Percentiles rank a stretch among this genome's conserved stretches.
These are phyloP conservation scores for Piper longum DNA, from an alignment of 164 flowering plant genomes.

Conservation along the genomic window DNA sequence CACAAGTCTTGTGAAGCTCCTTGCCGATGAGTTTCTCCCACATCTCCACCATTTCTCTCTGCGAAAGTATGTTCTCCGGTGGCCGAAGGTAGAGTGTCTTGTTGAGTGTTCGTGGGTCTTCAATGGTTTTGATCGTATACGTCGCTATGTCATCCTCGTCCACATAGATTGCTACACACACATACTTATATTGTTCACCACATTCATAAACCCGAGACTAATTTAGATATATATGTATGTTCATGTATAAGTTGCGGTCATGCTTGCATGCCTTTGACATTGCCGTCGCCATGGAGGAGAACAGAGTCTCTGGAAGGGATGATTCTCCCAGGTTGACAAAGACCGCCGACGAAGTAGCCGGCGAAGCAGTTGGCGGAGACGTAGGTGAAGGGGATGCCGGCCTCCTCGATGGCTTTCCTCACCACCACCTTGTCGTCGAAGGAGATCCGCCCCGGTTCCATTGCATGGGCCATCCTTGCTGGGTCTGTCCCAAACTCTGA, in stretches of 20 bases:
- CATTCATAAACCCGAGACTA: not conserved
- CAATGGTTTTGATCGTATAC: slow-evolving; percentile 48
- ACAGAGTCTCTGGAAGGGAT: slow-evolving; percentile 9
- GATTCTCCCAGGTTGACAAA: slow-evolving; percentile 6
- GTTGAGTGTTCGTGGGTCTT: slow-evolving; percentile 58
- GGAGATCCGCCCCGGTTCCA: slow-evolving; percentile 12
- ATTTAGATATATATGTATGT: not conserved
- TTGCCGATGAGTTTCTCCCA: slow-evolving; percentile 58
- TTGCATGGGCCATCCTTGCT: slow-evolving; percentile 12
- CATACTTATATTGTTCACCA: not conserved
- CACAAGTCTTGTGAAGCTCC: slow-evolving; percentile 21
- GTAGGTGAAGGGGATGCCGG: slow-evolving; percentile 15
- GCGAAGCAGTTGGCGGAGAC: slow-evolving; percentile 18
- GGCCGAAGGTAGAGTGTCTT: slow-evolving; percentile 56
- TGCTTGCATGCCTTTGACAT: slow-evolving; percentile 8
- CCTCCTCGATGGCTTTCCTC: slow-evolving; percentile 14
- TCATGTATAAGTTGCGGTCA: not conserved
- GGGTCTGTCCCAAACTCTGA: slow-evolving; percentile 17
- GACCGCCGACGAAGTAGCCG: slow-evolving; percentile 11
- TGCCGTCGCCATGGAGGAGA: slow-evolving; percentile 9
- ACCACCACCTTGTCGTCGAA: slow-evolving; percentile 17
- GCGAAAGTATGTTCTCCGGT: slow-evolving; percentile 46
- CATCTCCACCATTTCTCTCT: slow-evolving; percentile 36
- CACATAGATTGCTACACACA: slow-evolving; percentile 32
- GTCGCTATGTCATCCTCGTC: slow-evolving; percentile 58